These are phyloP conservation scores for Penicillium sp. DNA, from an alignment of 2,329 filamentous ascomycete genomes.

Conservation along the genomic window DNA sequence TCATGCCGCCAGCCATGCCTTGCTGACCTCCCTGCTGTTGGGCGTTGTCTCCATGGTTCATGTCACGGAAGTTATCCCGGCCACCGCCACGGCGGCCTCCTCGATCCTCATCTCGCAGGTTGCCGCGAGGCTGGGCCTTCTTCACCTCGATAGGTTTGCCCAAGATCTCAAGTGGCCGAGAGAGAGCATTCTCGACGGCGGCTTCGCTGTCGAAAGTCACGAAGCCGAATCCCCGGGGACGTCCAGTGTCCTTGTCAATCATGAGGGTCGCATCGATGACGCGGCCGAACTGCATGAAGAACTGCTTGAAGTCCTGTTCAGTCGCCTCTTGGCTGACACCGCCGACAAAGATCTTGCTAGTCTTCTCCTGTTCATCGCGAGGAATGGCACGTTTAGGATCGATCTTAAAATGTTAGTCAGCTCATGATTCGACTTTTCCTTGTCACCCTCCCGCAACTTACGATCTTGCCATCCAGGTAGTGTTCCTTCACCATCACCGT, in stretches of 20 bases:
- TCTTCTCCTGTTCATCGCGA: constrained; percentile 95
- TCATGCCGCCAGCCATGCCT: constrained; percentile 65
- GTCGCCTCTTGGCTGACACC: constrained; percentile 97
- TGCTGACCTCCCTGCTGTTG: constrained; percentile 50
- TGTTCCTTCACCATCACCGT: constrained; percentile 99
- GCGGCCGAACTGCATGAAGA: constrained; percentile 93
- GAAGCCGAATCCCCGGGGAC: constrained; percentile 93
- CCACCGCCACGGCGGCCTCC: constrained; percentile 48
- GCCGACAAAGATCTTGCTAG: constrained; percentile 97
- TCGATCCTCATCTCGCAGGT: constrained; percentile 86
- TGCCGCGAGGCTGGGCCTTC: constrained; percentile 92
- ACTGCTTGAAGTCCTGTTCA: constrained; percentile 92
- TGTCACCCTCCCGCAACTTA: constrained; percentile 50
- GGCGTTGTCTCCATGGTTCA: constrained; percentile 38
- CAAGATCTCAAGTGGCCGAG: constrained; percentile 81
- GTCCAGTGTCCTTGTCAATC: constrained; percentile 99
- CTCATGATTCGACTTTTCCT: not conserved
- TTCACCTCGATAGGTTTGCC: constrained; percentile 98
- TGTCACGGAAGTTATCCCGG: constrained; percentile 42
- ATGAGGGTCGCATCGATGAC: constrained; percentile 97
- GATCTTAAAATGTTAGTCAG: constrained; percentile 59
- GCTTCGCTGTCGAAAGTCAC: constrained; percentile 97
- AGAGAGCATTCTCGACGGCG: constrained; percentile 87
- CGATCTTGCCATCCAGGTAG: constrained; percentile 96
- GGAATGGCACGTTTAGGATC: constrained; percentile 97